These are phyloP conservation scores for Sugiyamaella sp. DNA, from an alignment of 1,139 yeast species.

Conservation along the genomic window DNA sequence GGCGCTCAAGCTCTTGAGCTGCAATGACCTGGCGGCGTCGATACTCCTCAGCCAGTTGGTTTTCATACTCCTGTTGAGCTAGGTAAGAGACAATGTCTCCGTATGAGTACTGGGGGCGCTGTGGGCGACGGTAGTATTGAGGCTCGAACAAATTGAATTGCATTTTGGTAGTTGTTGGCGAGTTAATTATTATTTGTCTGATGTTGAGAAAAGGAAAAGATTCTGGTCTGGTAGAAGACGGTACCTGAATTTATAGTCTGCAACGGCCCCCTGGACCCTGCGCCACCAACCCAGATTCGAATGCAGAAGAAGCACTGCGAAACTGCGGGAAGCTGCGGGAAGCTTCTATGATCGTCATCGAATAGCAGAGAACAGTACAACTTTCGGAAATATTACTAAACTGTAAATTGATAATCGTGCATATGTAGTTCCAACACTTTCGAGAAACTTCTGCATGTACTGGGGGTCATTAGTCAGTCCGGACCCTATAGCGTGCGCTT, in stretches of 20 bases:
- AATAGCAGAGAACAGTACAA: constrained; percentile 3
- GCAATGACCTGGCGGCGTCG: constrained; percentile 9
- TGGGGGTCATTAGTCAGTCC: background rate
- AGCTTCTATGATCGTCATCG: constrained; percentile 5
- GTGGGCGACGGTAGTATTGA: constrained; percentile 11
- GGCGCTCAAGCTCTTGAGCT: constrained; percentile 16
- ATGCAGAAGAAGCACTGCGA: constrained; percentile 9
- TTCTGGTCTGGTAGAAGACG: background rate
- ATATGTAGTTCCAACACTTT: background rate
- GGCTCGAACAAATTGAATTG: constrained; percentile 16
- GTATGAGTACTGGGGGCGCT: constrained; percentile 6
- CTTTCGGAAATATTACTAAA: background rate
- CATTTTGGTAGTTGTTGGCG: constrained; percentile 6
- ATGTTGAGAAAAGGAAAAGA: background rate
- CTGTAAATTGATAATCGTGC: constrained; percentile 9
- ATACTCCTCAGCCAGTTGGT: constrained; percentile 19
- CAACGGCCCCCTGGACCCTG: constrained; percentile 5
- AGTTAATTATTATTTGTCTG: background rate
- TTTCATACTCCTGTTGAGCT: constrained; percentile 21
- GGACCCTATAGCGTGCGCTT: too few relatives aligned
- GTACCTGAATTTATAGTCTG: constrained; percentile 7
- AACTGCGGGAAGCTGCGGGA: constrained; percentile 5
- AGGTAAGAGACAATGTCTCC: constrained; percentile 14
- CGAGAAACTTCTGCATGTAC: constrained; percentile 10
- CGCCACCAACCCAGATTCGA: constrained; percentile 13